phyloP scores from a whole-genome alignment of 2,329 filamentous ascomycete species.

The Simplicillium sp. region DNA sequence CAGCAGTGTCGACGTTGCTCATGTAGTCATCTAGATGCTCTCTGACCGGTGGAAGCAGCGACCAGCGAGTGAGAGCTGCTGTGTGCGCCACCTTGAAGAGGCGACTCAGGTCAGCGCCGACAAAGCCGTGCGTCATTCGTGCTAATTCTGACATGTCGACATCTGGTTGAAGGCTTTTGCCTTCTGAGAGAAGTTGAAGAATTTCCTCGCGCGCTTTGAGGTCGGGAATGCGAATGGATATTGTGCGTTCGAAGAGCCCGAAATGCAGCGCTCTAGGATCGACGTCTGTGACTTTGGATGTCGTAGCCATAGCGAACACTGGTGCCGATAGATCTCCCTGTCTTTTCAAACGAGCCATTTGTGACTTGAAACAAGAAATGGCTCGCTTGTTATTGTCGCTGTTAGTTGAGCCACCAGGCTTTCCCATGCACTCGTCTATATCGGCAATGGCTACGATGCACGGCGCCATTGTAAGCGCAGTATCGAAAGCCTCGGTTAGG shows the following conservation, averaged over 20 bases:
- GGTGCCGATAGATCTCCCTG: slow-evolving; percentile 65
- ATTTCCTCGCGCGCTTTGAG: slow-evolving; percentile 71
- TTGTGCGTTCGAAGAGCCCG: slow-evolving; percentile 72
- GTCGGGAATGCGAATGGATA: slow-evolving; percentile 82
- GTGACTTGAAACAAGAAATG: slow-evolving; percentile 71
- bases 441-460: slow-evolving; percentile 89
- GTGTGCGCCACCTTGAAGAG: slow-evolving; percentile 39
- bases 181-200: slow-evolving; percentile 59
- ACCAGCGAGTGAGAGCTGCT: slow-evolving; percentile 21
- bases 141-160: slow-evolving; percentile 69
- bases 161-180: slow-evolving; percentile 54
- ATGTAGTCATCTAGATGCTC: slow-evolving; percentile 15
- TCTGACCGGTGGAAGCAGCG: slow-evolving; percentile 6
- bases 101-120: slow-evolving; percentile 76
- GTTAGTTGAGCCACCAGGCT: slow-evolving; percentile 65
- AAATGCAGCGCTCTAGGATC: slow-evolving; percentile 68
- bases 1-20: neutral
- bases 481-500: slow-evolving; percentile 45
- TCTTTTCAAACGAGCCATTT: slow-evolving; percentile 68
- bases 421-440: slow-evolving; percentile 76
- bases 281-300: slow-evolving; percentile 77
- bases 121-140: slow-evolving; percentile 82
- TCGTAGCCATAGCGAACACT: slow-evolving; percentile 85
- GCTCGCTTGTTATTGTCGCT: slow-evolving; percentile 87
- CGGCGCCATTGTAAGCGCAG: slow-evolving; percentile 76